Conservation (phyloP, 179 eudicot species). For the Actinidia chinensis region DNA sequence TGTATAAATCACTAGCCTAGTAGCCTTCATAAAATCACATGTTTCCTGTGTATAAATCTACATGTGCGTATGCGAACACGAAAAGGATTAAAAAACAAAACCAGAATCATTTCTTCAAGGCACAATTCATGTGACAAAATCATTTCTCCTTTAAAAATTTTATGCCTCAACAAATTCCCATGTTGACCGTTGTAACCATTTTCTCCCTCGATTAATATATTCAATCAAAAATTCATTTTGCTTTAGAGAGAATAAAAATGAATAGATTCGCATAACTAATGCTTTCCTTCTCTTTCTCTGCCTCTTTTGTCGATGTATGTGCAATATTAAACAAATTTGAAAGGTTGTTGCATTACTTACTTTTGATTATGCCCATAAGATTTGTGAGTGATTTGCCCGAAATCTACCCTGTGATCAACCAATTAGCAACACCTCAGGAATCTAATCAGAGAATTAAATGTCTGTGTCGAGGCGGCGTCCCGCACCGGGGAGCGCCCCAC, state of each 20-base stretch:
- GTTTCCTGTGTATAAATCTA: not conserved
- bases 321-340: not conserved
- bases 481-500: too few relatives aligned
- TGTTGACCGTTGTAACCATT: not conserved
- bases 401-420: slow-evolving; percentile 90
- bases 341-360: slow-evolving; percentile 38
- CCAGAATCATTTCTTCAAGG: not conserved
- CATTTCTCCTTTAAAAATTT: not conserved
- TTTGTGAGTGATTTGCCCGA: slow-evolving; percentile 82
- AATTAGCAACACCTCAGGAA: slow-evolving; percentile 59
- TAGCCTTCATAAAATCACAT: not conserved
- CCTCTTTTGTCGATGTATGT: not conserved
- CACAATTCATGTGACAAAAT: not conserved
- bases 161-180: slow-evolving; percentile 7
- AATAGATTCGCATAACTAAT: not conserved
- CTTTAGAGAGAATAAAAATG: slow-evolving; percentile 3
- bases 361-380: slow-evolving; percentile 79
- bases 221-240: not conserved
- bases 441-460: slow-evolving; percentile 59
- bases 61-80: not conserved
- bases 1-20: not conserved
- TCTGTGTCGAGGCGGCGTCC: slow-evolving; percentile 64
- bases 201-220: slow-evolving; percentile 1
- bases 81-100: not conserved
- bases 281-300: not conserved